Base-by-base conservation (phyloP, 495 filamentous ascomycete species). In the Saxophila tyrrhenica region DNA sequence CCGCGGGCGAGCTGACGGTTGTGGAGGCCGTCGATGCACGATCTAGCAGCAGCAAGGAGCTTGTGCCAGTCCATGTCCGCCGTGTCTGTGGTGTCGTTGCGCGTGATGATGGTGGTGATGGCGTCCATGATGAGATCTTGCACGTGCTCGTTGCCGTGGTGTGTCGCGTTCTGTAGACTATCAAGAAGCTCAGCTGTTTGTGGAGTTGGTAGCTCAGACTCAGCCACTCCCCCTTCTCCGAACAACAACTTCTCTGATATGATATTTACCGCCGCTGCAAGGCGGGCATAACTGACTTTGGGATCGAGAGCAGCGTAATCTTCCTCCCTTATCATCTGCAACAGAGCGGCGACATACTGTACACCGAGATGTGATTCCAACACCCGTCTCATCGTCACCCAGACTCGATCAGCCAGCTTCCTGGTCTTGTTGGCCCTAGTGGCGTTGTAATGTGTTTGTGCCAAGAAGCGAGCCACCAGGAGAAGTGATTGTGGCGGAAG, bases 301-400 rank as follows among this genome's bases (percentile, higher is more conserved):
- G 44, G 15, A 9, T 29, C 21, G 1, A 51, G 45, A 29, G 29
- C 8, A 32, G 49, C 53, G 21, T 60, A 16, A 25, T 50, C 53
- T 39, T 42, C 47, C 21, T 39, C 44, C 3, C 50, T 45, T 5
- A 68, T 56, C 21, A 56, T 56, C 24, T 52, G 41, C 2, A 68
- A 51, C 1, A 70, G 58, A 9, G 64, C 56, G 2, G 47, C 51
- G 15, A 66, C 56, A 5, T 58, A 57, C 25, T 62, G 54, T 21
- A 80, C 78, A 25, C 86, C 85, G 56, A 87, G 79, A 57, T 88
- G 85, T 2, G 89, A 94, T 61, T 78, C 83, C 59, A 84, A 86
- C 8, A 95, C 70, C 63, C 85, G 89, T 63, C 78, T 76, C 35
- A 92, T 77, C 17, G 84, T 81, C 47, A 81, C 78, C 75, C 89